Evolutionary conservation across 805 yeast species (phyloP).

Genomic region (Yamadazyma insecticola): DNA sequence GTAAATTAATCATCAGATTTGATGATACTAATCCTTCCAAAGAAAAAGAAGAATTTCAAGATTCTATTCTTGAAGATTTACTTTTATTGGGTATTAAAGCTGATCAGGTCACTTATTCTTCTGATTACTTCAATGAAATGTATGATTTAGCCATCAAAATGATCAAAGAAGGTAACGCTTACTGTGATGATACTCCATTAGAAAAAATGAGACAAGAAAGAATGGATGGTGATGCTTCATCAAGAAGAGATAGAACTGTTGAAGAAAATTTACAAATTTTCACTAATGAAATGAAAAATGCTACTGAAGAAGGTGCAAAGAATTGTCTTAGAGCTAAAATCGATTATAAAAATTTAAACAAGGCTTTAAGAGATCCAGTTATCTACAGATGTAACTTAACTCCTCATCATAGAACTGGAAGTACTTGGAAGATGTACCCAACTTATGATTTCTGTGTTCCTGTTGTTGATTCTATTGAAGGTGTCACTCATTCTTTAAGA

Average conservation of each 20-base stretch:
- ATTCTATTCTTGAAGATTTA: slow-evolving; percentile 90
- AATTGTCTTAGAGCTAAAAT: slow-evolving; percentile 97
- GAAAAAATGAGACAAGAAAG: slow-evolving; percentile 98
- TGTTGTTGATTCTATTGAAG: slow-evolving; percentile 90
- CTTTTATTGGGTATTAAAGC: slow-evolving; percentile 88
- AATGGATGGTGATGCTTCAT: slow-evolving; percentile 93
- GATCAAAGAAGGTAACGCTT: slow-evolving; percentile 95
- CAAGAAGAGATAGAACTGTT: slow-evolving; percentile 85
- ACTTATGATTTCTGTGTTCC: slow-evolving; percentile 99
- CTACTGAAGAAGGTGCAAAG: slow-evolving; percentile 87
- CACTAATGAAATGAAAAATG: slow-evolving; percentile 88
- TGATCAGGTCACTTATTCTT: slow-evolving; percentile 81
- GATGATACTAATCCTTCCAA: slow-evolving; percentile 98
- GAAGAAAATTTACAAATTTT: slow-evolving; percentile 89
- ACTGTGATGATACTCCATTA: slow-evolving; percentile 93
- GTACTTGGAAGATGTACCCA: slow-evolving; percentile 93
- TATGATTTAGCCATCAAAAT: slow-evolving; percentile 77
- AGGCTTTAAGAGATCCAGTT: slow-evolving; percentile 96
- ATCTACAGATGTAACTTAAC: slow-evolving; percentile 95
- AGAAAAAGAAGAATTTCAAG: slow-evolving; percentile 92
- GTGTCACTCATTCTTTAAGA: slow-evolving; percentile 96
- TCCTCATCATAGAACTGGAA: slow-evolving; percentile 96
- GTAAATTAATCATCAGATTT: slow-evolving; percentile 93
- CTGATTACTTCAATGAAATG: slow-evolving; percentile 91
- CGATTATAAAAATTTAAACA: slow-evolving; percentile 85